phyloP scores from a whole-genome alignment of 495 filamentous ascomycete genomes.

The Tuber indicum region DNA sequence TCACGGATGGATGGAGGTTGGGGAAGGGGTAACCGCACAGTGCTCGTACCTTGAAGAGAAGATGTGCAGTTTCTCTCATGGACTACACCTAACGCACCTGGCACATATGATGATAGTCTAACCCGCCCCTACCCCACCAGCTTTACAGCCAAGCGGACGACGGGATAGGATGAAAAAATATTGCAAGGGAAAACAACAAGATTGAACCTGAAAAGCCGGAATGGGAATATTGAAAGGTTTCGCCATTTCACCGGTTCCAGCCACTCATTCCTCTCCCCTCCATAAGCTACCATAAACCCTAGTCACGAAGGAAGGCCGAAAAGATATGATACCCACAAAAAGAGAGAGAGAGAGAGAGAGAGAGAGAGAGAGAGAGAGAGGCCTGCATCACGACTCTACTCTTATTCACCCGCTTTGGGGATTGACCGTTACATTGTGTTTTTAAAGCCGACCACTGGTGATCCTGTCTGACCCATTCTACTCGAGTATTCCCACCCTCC shows the following conservation, averaged over 20 bases:
- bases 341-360: not conserved
- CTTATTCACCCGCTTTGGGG: not conserved
- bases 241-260: not conserved
- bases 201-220: not conserved
- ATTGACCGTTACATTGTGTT: not conserved
- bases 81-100: constrained; percentile 15
- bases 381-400: not conserved
- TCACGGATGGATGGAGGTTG: constrained; percentile 26
- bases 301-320: not conserved
- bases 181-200: constrained; percentile 9
- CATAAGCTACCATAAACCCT: not conserved
- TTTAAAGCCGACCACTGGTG: not conserved
- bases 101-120: not conserved
- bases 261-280: not conserved
- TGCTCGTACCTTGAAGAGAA: constrained; percentile 6
- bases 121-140: not conserved
- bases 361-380: not conserved
- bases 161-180: not conserved
- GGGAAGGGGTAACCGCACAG: constrained; percentile 15
- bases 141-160: not conserved
- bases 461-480: constrained; percentile 19
- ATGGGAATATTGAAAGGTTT: not conserved
- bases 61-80: constrained; percentile 15
- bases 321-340: not conserved
- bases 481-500: constrained; percentile 9